phyloP scores from a whole-genome alignment of 208 protist species.

The Crithidia bombi region DNA sequence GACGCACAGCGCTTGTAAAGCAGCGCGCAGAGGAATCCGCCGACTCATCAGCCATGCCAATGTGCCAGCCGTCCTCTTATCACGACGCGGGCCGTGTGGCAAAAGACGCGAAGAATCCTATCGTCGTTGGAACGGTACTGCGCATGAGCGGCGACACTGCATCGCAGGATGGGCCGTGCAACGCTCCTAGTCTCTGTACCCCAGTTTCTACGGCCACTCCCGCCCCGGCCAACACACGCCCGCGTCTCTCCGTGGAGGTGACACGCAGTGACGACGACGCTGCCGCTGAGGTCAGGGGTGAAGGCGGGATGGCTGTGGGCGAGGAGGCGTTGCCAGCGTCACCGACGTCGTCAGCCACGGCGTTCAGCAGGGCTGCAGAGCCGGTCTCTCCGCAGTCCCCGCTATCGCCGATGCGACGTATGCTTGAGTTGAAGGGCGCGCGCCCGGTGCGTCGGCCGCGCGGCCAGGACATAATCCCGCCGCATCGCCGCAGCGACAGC shows the following conservation, averaged over 20 bases:
- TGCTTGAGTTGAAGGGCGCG: constrained; percentile 25
- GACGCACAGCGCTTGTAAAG: constrained; percentile 7
- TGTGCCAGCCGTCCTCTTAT: neutral
- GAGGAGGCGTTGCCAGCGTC: neutral
- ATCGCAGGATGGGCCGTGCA: neutral
- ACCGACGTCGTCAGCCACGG: neutral
- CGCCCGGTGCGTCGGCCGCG: constrained; percentile 28
- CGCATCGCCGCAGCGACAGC: constrained; percentile 16
- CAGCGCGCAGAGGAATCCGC: constrained; percentile 1
- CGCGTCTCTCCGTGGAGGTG: neutral
- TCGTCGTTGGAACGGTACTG: constrained; percentile 8
- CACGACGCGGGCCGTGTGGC: neutral
- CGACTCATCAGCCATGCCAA: neutral
- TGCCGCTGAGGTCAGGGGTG: neutral
- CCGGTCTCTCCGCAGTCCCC: constrained; percentile 7
- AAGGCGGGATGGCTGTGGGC: neutral
- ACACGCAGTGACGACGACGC: neutral
- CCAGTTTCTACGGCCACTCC: neutral
- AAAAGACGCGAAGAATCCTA: neutral
- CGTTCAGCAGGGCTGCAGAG: neutral
- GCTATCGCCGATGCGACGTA: constrained; percentile 19
- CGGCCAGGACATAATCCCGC: neutral
- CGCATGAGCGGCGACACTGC: neutral
- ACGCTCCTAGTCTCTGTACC: neutral
- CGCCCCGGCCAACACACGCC: neutral